Evolutionary conservation across 73 alveolate species (phyloP), one percentile per base, ranked within the genome.

Genomic region (Tetrahymena thermophila): DNA sequence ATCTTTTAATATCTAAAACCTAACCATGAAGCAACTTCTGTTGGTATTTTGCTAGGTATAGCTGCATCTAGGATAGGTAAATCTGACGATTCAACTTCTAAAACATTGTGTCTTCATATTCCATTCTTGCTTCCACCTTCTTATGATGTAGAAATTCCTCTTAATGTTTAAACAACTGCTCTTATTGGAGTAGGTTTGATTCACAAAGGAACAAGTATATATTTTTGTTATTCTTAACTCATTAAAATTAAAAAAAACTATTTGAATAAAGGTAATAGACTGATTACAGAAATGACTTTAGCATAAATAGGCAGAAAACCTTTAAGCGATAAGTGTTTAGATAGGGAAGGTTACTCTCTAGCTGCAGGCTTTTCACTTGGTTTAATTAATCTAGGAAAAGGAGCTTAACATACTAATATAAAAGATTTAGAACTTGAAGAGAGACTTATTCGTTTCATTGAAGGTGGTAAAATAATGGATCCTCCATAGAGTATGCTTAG

Each of bases 351-450:
- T 35, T 98, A 98, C 96, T 98, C 99, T 94, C 96, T 99, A 44
- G 98, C 99, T 19, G 98, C 99, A 34, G 99, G 99, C 40, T 93
- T 98, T 44, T 99, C 99, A 35, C 97, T 99, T 38, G 99, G 99
- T n/a, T 93, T 99, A 56, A 99, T 99, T 83, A 99, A 99, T 96
- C 96, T 99, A 94, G 99, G 99, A 10, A 97, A 96, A 56, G 99
- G 99, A 56, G 96, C 97, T 96, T 93, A 96, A 56, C 97, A 96
- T 94, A 96, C 97, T 43, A 98, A 98, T 10, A 89, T 97, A 42
- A 96, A 97, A 93, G 99, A 98, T 94, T 95, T 98, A 85, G 95
- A 98, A 85, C 97, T 98, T 83, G 99, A 98, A 94, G 99, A 98
- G 50, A 97, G 99, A 94, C 98, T 99, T 37, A 98, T 99, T 31